Evolutionary conservation across 2,329 filamentous ascomycete genomes (phyloP), one percentile per base, ranked within the genome.

Genomic region (Aspergillus ustus): DNA sequence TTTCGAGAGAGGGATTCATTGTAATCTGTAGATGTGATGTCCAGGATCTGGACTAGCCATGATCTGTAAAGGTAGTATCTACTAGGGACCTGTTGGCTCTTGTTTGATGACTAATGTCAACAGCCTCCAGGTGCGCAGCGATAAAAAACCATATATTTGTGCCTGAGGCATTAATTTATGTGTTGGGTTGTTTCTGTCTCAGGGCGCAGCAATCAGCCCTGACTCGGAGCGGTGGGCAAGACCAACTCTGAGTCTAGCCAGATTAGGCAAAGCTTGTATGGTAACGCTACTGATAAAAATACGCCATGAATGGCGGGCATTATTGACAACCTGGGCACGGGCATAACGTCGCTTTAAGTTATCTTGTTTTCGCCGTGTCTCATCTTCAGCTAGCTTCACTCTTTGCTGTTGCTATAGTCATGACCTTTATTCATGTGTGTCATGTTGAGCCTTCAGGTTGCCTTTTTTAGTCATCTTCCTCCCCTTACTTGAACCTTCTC

Each of bases 1-100:
- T 80, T 44, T 61, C 65, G 4, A 73, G 70, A 59, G 55, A 59
- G 46, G 43, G 25, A 17, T 52, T 34, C 43, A 34, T 34, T 31
- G 9, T 31, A 9, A 31, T 31, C 29, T 31, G 29, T 6, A 9
- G 29, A 31, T 31, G 29, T 31, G 29, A 9, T 9, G 29, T 31
- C 5, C 29, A 6, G 6, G 29, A 5, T 9, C 9, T 31, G 9
- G 29, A 31, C 29, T 31, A 31, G 6, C 29, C 9, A 9, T 9
- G 9, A 9, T 31, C 6, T 31, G 29, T 31, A 31, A 31, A 9
- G 9, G 9, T 31, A n/a, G n/a, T n/a, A n/a, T n/a, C n/a, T n/a
- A n/a, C n/a, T n/a, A n/a, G n/a, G n/a, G n/a, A n/a, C n/a, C n/a
- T n/a, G n/a, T n/a, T n/a, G n/a, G n/a, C n/a, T n/a, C n/a, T n/a